phyloP scores from a whole-genome alignment of 768 basidiomycete genomes.

The Xerocomus brunneocitrinus region DNA sequence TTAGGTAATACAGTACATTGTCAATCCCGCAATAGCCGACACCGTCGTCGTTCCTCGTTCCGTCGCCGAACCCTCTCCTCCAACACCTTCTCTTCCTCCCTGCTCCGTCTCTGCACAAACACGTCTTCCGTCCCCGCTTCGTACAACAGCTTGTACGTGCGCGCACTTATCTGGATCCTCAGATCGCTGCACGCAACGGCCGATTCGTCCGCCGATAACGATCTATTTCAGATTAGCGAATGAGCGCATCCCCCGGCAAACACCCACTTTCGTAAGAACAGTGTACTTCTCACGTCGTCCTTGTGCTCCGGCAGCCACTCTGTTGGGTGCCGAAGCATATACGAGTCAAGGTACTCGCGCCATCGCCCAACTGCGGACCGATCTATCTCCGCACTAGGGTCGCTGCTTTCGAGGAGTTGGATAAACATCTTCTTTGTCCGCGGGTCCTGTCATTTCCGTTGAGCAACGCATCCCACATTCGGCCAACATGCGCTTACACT shows the following conservation, averaged over 20 bases:
- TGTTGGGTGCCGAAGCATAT: conserved; percentile 63
- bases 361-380: conserved; percentile 52
- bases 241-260: conserved; percentile 3
- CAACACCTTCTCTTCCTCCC: conserved; percentile 33
- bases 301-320: conserved; percentile 56
- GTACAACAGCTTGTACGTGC: conserved; percentile 67
- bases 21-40: conserved; percentile 31
- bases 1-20: background rate
- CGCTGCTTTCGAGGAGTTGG: conserved; percentile 55
- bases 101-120: conserved; percentile 36
- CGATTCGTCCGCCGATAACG: conserved; percentile 36
- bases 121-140: conserved; percentile 62
- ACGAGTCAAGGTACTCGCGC: conserved; percentile 72
- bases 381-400: conserved; percentile 60
- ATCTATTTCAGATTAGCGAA: conserved; percentile 41
- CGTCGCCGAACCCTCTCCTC: conserved; percentile 39
- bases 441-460: conserved; percentile 41
- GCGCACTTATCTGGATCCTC: conserved; percentile 51
- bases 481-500: conserved; percentile 21
- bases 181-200: conserved; percentile 15
- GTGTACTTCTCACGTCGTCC: conserved; percentile 33
- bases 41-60: conserved; percentile 55
- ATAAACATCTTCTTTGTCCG: conserved; percentile 54
- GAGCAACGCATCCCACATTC: conserved; percentile 6
- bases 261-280: conserved; percentile 60